phyloP scores from a whole-genome alignment of 2,329 filamentous ascomycete species.

The Orbilia oligospora region DNA sequence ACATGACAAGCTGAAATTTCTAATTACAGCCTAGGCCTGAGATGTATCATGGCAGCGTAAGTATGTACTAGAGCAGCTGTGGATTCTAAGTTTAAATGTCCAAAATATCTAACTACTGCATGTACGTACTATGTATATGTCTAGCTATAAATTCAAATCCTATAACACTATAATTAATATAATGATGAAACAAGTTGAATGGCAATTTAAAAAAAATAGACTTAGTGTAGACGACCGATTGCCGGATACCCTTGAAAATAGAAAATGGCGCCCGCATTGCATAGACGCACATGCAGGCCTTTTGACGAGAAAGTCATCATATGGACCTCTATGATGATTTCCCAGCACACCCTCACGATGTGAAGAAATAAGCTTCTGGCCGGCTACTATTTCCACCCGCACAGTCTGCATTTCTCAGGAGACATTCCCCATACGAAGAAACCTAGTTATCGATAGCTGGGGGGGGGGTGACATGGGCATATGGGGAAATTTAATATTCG shows the following conservation, averaged over 20 bases:
- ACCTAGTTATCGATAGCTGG: conserved; percentile 8
- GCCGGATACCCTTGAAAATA: conserved; percentile 10
- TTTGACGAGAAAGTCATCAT: conserved; percentile 4
- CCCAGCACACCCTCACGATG: conserved; percentile 7
- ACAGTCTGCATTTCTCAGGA: conserved; percentile 3
- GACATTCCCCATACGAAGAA: conserved; percentile 11
- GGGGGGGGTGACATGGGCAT: no score
- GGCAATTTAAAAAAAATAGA: conserved; percentile 11
- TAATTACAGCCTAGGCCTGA: no score
- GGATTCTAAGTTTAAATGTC: no score
- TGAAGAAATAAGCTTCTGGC: conserved; percentile 22
- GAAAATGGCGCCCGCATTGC: conserved; percentile 23
- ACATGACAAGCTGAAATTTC: no score
- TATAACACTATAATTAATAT: conserved; percentile 26
- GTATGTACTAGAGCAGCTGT: no score
- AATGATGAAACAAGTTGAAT: neutral
- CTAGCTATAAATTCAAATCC: neutral
- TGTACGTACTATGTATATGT: no score
- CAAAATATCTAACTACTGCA: no score
- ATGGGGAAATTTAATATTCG: no score
- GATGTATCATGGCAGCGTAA: neutral
- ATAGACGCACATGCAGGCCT: conserved; percentile 20
- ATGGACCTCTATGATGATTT: neutral
- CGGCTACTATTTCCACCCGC: conserved; percentile 9
- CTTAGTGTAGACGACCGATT: neutral